Evolutionary conservation across 345 rosid species (phyloP), one percentile per base, ranked within the genome.

Genomic region (Populus tremula): DNA sequence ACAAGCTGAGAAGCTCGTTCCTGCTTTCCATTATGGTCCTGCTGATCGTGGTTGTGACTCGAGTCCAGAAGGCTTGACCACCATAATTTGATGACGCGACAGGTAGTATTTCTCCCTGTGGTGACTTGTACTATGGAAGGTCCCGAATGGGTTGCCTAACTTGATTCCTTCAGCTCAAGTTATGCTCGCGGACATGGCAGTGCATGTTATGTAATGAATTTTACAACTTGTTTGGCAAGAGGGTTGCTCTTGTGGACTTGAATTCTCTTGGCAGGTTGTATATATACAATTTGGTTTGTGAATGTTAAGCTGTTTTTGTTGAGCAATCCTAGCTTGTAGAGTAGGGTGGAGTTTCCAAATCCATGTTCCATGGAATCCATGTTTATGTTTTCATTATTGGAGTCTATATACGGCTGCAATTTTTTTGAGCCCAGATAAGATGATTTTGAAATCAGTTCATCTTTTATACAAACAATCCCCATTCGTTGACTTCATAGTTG

Each of bases 1-100:
- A 90, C 74, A 91, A 85, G 84, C 87, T 96, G 76, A 87, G 90
- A 65, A 81, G 83, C 72, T 90, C 97, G 20, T 90, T 93, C 82
- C 79, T 92, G 81, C 87, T 96, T 17, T 77, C 97, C 5, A 77
- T 91, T 29, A 74, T 90, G 82, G 94, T 92, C 45, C 82, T 96
- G 70, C 82, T 96, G 88, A 74, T 91, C 13, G 97, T 96, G 85
- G 90, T 86, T 13, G 90, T 89, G 76, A 78, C 85, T 73, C 90
- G 96, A 87, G 88, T 78, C 67, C 76, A 64, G 6, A 78, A 76
- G 74, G 89, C 85, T 78, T 88, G 90, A 89, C 61, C 45, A 41
- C 50, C 79, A 59, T 77, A 89, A 93, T 94, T 85, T 54, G 82
- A 35, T 70, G 78, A 70, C 69, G 49, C 67, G 83, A 87, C 82